Base-by-base conservation (phyloP, 352 stramenopile genomes). In the Phytophthora citricola region DNA sequence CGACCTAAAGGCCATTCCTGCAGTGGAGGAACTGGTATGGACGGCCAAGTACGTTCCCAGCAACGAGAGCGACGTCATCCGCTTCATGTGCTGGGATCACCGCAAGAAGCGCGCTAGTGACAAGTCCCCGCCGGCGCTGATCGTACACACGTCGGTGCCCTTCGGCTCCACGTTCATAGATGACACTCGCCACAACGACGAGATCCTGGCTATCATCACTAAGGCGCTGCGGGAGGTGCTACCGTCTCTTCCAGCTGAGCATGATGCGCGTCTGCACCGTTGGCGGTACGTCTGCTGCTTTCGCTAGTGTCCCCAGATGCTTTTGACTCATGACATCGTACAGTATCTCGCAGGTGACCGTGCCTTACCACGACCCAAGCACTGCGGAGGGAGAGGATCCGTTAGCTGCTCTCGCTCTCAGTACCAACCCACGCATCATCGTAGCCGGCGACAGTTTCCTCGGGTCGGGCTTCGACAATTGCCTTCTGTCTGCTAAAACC, bases 41-140 rank as follows among this genome's bases (percentile, higher is more conserved):
- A 91, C 76, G 17, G 75, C 75, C 59, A 90, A 86, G 62, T 93
- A 91, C 58, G 68, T 91, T 10, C 48, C 71, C 3, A 39, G 48
- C 1, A 70, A 80, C 26, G 77, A 91, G 53, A 85, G 88, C 43
- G 75, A 88, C 24, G 63, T 90, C 48, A 75, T 93, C 27, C 85
- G 81, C n/a, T 93, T 87, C 57, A 48, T 93, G 36, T 93, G 83
- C 63, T 93, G 85, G 83, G 85, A 93, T 62, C 83, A 88, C 38
- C 56, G 87, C 10, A 93, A 93, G 65, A 90, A 90, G 36, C 39
- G 75, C 1, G 4, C 50, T 6, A 24, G 46, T 8, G 17, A 49
- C 2, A 40, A 58, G 32, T 56, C 52, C 2, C 49, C 32, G 1
- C 50, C 64, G 7, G 50, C 81, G 26, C 57, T 93, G 45, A 61